A percentile compares a stretch with the other conserved stretches of the same genome.
Conservation (phyloP, 257 asterid genomes). For the Fraxinus americana region DNA sequence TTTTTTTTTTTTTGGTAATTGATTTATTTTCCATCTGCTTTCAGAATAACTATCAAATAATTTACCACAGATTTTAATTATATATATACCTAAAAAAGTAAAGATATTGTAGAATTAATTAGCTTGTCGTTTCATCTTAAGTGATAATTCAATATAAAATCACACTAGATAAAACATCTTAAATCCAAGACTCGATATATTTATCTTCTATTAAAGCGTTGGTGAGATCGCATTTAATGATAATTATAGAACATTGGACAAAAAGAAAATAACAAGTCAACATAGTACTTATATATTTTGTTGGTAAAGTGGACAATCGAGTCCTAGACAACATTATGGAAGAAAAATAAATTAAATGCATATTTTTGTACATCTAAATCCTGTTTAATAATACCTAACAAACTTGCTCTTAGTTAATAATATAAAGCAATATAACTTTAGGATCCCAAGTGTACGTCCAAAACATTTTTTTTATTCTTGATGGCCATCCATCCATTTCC, state of each 20-base stretch:
- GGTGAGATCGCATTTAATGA: background rate
- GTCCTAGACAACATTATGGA: background rate
- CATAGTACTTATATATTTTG: background rate
- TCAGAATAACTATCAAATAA: background rate
- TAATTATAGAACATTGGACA: background rate
- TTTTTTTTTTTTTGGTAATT: no score
- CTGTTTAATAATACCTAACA: background rate
- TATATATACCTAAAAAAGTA: background rate
- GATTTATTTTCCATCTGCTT: background rate
- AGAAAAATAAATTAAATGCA: no score
- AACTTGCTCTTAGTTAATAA: background rate
- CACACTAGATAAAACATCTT: background rate
- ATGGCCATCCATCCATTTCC: background rate
- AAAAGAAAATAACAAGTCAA: no score
- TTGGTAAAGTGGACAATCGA: background rate
- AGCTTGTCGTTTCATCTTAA: background rate
- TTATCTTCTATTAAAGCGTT: background rate
- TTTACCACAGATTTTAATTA: no score
- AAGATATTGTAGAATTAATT: no score
- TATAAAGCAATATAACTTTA: background rate
- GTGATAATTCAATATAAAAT: no score
- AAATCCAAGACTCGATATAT: background rate
- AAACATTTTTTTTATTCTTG: background rate
- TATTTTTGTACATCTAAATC: no score
- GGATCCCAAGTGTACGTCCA: background rate